Conservation (phyloP, 352 stramenopile species). For the Phytophthora pisi region DNA sequence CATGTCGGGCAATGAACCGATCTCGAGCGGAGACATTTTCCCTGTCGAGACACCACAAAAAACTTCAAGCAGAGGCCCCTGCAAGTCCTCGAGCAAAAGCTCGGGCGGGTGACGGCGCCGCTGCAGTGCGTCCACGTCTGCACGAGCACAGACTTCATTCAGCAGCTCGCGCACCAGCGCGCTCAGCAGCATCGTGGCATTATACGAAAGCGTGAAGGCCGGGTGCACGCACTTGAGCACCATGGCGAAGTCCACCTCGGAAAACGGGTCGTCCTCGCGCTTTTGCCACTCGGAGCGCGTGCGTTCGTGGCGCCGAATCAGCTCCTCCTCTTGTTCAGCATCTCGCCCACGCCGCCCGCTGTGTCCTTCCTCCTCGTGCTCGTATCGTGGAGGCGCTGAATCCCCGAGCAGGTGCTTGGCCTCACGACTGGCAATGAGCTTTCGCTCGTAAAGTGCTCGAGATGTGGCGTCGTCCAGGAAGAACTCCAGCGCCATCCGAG, state of each 20-base stretch:
- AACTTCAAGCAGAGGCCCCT: constrained; percentile 25
- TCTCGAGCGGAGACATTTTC: constrained; percentile 10
- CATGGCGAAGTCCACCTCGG: constrained; percentile 61
- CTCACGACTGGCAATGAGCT: constrained; percentile 47
- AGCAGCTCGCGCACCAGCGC: constrained; percentile 58
- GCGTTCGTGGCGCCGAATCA: constrained; percentile 49
- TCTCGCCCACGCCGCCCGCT: constrained; percentile 11
- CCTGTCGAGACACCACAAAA: constrained; percentile 26
- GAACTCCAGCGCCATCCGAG: constrained; percentile 45
- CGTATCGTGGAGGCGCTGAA: background rate
- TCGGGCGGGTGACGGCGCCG: constrained; percentile 35
- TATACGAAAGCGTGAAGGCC: constrained; percentile 65
- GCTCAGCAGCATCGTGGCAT: constrained; percentile 53
- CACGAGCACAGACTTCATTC: constrained; percentile 52
- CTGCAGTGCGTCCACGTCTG: constrained; percentile 47
- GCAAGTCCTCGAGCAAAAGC: constrained; percentile 38
- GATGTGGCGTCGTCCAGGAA: constrained; percentile 63
- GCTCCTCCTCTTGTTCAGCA: constrained; percentile 40
- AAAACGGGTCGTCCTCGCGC: constrained; percentile 63
- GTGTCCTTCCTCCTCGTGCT: constrained; percentile 13
- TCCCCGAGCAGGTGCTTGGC: constrained; percentile 44
- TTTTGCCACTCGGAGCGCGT: constrained; percentile 64
- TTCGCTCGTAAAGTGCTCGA: constrained; percentile 44
- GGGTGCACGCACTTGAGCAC: constrained; percentile 68
- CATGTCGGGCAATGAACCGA: constrained; percentile 12